These are phyloP conservation scores for Fagus crenata DNA, from an alignment of 306 rosid species.

Conservation along the genomic window DNA sequence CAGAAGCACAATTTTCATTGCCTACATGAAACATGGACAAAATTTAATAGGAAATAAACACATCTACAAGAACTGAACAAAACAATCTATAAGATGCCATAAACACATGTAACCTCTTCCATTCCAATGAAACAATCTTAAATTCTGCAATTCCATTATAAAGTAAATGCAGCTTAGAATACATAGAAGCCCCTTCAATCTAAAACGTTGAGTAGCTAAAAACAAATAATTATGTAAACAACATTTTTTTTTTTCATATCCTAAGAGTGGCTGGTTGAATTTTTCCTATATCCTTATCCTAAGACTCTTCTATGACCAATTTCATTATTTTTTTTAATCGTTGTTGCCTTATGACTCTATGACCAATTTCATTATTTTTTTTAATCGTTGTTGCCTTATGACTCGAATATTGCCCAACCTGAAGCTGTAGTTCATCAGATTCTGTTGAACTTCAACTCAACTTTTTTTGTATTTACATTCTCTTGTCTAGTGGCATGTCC, in stretches of 20 bases:
- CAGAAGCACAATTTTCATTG: conserved; percentile 75
- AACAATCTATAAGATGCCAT: conserved; percentile 1
- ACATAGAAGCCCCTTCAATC: neutral
- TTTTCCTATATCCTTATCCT: too few species aligned
- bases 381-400: neutral
- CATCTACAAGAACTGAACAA: neutral
- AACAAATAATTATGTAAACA: neutral
- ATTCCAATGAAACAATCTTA: conserved; percentile 7
- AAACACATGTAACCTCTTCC: neutral
- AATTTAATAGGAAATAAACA: conserved; percentile 5
- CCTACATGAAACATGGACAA: conserved; percentile 46
- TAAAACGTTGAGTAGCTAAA: neutral
- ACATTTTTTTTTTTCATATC: too few species aligned
- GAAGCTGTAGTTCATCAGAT: neutral
- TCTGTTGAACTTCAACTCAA: neutral
- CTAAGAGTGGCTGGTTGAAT: too few species aligned
- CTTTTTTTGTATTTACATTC: neutral
- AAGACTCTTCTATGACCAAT: too few species aligned
- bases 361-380: neutral
- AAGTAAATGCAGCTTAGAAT: neutral
- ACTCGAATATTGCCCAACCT: neutral
- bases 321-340: neutral
- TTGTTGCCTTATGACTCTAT: neutral
- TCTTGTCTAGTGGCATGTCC: too few species aligned
- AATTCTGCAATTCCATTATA: conserved; percentile 2